Conservation (phyloP, 2,329 filamentous ascomycete genomes). For the Claviceps paspali region DNA sequence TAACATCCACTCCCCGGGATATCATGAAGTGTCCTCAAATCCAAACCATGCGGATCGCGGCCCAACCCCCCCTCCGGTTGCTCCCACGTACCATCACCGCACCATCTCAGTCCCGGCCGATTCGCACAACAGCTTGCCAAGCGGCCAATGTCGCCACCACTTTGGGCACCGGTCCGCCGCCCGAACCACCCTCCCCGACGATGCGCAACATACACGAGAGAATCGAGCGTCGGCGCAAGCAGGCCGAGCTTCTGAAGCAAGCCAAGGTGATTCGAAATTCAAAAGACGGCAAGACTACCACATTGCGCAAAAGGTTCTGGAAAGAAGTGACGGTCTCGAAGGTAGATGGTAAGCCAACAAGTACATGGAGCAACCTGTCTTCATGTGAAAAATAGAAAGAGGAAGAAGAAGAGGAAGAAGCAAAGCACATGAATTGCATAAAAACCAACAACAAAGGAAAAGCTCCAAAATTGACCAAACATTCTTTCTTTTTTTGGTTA, state of each 20-base stretch:
- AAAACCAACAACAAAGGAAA: too few species aligned
- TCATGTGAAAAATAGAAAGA: not conserved
- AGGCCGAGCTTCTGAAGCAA: conserved; percentile 38
- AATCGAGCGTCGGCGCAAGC: conserved; percentile 34
- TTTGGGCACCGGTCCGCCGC: conserved; percentile 43
- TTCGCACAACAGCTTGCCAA: conserved; percentile 19
- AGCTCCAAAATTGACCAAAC: too few species aligned
- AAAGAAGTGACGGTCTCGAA: conserved; percentile 61
- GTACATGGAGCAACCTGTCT: too few species aligned
- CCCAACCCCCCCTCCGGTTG: conserved; percentile 24
- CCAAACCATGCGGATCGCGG: conserved; percentile 24
- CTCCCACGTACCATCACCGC: conserved; percentile 13
- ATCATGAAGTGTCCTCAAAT: not conserved
- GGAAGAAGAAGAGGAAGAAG: not conserved
- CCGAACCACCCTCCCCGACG: conserved; percentile 34
- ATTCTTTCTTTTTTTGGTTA: too few species aligned
- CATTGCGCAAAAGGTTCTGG: conserved; percentile 68
- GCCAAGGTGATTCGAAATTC: conserved; percentile 31
- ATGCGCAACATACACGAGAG: conserved; percentile 26
- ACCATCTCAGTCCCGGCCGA: conserved; percentile 11
- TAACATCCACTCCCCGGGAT: not conserved
- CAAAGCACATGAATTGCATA: too few species aligned
- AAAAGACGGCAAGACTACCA: conserved; percentile 23
- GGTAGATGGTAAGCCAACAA: conserved; percentile 38
- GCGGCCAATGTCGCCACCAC: conserved; percentile 35